These are phyloP conservation scores for Blumeria graminis DNA, from an alignment of 2,329 filamentous ascomycete genomes.

Conservation along the genomic window DNA sequence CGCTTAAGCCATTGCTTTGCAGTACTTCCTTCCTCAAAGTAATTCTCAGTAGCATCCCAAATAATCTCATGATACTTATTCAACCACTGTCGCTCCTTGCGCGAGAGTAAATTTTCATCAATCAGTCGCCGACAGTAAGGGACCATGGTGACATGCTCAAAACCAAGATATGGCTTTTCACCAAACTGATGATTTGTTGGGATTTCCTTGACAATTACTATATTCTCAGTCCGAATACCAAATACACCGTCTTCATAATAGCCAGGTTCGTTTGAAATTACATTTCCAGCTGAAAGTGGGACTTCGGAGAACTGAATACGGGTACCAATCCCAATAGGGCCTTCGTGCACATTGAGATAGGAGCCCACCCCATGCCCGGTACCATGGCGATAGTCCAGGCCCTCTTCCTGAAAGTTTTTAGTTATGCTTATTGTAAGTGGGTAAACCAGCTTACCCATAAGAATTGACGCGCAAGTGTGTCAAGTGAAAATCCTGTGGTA, in stretches of 20 bases:
- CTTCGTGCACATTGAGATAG: conserved; percentile 91
- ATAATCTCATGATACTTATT: conserved; percentile 70
- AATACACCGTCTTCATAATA: conserved; percentile 94
- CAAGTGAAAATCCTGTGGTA: conserved; percentile 78
- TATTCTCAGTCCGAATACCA: conserved; percentile 89
- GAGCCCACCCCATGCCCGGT: conserved; percentile 92
- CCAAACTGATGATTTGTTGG: conserved; percentile 72
- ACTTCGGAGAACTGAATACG: conserved; percentile 81
- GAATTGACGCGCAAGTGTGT: conserved; percentile 69
- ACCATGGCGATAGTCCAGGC: conserved; percentile 85
- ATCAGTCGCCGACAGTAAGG: conserved; percentile 82
- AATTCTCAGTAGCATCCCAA: conserved; percentile 53
- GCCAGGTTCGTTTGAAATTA: conserved; percentile 86
- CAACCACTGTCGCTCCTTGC: conserved; percentile 59
- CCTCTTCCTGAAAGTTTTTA: conserved; percentile 28
- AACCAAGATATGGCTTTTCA: conserved; percentile 81
- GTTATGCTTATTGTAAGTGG: not conserved
- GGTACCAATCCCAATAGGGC: conserved; percentile 87
- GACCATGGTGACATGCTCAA: conserved; percentile 94
- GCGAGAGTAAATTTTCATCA: conserved; percentile 45
- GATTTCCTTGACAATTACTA: conserved; percentile 76
- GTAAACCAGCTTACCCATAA: conserved; percentile 41
- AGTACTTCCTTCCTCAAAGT: conserved; percentile 47
- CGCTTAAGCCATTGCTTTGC: conserved; percentile 62
- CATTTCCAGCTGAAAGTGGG: conserved; percentile 70